Conservation (phyloP, 495 filamentous ascomycete species). For the Podospora sp. region DNA sequence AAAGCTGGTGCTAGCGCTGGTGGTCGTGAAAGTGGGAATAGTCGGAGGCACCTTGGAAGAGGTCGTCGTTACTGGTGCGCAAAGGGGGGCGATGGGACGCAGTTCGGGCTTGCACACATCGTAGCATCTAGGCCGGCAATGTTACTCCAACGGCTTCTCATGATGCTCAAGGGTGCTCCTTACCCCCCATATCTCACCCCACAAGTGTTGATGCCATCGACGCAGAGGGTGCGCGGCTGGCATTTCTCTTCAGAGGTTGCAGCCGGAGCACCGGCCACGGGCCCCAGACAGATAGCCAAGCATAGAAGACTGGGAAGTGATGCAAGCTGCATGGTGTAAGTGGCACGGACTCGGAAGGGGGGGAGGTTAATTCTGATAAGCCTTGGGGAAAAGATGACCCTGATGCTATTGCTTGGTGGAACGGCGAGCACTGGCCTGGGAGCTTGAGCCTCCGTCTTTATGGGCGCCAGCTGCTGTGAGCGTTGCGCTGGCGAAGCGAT, state of each 20-base stretch:
- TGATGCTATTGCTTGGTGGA: background rate
- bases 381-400: background rate
- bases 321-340: constrained; percentile 15
- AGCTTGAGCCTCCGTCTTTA: background rate
- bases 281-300: constrained; percentile 18
- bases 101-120: constrained; percentile 23
- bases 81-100: constrained; percentile 26
- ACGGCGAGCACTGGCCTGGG: background rate
- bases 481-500: background rate
- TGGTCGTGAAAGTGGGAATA: constrained; percentile 4
- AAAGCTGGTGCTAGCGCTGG: background rate
- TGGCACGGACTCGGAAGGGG: background rate
- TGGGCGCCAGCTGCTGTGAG: background rate
- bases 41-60: constrained; percentile 8
- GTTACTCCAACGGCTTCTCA: background rate
- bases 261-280: constrained; percentile 19
- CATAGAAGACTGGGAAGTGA: constrained; percentile 16
- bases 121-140: constrained; percentile 24
- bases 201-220: constrained; percentile 30
- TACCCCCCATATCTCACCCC: constrained; percentile 31
- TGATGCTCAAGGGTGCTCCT: background rate
- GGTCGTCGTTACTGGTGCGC: constrained; percentile 10
- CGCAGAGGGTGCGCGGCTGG: constrained; percentile 24
- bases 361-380: background rate
- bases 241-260: constrained; percentile 15